Evolutionary conservation across 768 basidiomycete species (phyloP), one percentile per base, ranked within the genome.

Genomic region (Amyloporia xantha): DNA sequence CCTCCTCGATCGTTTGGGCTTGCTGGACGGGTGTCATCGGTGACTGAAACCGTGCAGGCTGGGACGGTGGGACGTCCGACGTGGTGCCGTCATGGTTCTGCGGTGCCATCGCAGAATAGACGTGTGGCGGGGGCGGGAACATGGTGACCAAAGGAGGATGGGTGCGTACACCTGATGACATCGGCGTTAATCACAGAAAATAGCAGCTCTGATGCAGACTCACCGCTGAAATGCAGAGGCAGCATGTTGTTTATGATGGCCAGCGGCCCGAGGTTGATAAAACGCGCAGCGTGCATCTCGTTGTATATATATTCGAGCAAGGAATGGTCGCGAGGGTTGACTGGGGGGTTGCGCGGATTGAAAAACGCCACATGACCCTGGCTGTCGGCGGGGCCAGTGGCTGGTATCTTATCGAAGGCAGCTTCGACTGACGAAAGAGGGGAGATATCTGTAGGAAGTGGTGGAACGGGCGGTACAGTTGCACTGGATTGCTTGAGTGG

Each of bases 321-420:
- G 0, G 75, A 72, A 58, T 88, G 86, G 51, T 88, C 83, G 7
- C 82, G 71, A 2, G 86, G 85, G 58, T 88, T 78, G 2, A 58
- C 53, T 0, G 78, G 74, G 21, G 24, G 48, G 3, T n/a, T 37
- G 40, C 24, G 17, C 5, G n/a, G 40, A 7, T 12, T 21, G 23
- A 5, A 10, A 13, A 9, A 6, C n/a, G n/a, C 13, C 12, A 10
- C 9, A 38, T 38, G 37, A 15, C 37, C 6, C 19, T 21, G 20
- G 38, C 17, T 39, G 38, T 20, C 40, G 19, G 3, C 20, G 5
- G 40, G 7, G n/a, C 5, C 20, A 7, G 40, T 33, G n/a, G n/a
- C n/a, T n/a, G n/a, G n/a, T n/a, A n/a, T n/a, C n/a, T n/a, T n/a
- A n/a, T n/a, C n/a, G n/a, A n/a, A n/a, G n/a, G n/a, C n/a, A n/a